A percentile compares a stretch with the other conserved stretches of the same genome.
Evolutionary conservation across 1,284 basidiomycete genomes (phyloP).

Genomic region (Rhodotorula mucilaginosa): DNA sequence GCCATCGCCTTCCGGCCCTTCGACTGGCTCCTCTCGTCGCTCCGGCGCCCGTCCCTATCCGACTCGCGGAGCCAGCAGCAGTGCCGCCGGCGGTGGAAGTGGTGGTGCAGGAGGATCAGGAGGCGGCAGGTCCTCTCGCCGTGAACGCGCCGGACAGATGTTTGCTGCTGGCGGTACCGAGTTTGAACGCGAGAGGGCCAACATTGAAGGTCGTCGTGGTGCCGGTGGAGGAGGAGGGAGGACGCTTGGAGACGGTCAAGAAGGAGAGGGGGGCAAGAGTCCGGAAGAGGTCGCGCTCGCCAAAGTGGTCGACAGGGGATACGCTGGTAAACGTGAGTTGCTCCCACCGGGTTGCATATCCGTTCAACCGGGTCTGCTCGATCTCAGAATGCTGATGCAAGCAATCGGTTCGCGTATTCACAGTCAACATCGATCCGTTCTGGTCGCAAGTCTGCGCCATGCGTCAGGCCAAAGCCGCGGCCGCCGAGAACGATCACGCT

Average conservation of each 20-base stretch:
- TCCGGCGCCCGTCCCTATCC: background rate
- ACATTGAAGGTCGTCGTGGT: background rate
- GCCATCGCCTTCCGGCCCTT: background rate
- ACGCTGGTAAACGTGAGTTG: conserved; percentile 17
- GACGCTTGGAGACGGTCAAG: background rate
- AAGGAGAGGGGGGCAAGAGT: background rate
- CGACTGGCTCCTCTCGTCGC: background rate
- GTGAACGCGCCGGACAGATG: background rate
- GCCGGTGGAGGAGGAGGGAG: background rate
- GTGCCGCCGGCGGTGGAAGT: background rate
- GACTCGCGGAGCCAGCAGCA: background rate
- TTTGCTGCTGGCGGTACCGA: background rate
- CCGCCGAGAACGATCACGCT: background rate
- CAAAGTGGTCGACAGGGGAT: conserved; percentile 28
- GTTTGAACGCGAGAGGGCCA: conserved; percentile 7
- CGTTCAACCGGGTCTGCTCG: background rate
- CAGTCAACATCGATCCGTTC: conserved; percentile 23
- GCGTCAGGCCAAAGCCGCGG: background rate
- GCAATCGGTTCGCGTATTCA: rapidly evolving
- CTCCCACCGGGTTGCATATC: background rate
- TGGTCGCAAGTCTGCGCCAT: background rate
- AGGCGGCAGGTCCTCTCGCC: background rate
- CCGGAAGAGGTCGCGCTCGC: conserved; percentile 13
- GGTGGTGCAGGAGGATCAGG: background rate
- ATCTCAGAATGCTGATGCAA: background rate